Base-by-base conservation (phyloP, 805 yeast genomes). In the Sugiyamaella boreocaroliniensis region DNA sequence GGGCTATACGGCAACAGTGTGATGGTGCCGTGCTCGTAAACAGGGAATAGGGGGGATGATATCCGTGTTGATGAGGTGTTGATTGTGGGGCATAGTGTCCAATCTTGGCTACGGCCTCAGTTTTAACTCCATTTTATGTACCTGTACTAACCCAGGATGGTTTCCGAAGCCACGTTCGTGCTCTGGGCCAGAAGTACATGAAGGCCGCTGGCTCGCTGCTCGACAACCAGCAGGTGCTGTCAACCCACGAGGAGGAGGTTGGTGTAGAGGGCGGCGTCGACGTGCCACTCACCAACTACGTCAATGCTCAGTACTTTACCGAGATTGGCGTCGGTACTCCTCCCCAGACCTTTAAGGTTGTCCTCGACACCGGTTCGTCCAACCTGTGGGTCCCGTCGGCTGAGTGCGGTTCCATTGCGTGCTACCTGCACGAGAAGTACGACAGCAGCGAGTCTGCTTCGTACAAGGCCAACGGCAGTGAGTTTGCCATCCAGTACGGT, bases 271-370 rank as follows among this genome's bases (percentile, higher is more conserved):
- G 66, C 16, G 80, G 77, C 40, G 89, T 85, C 67, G 85, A 85
- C 59, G 77, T 88, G 47, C 97, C 98, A 12, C 79, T 93, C 69
- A 84, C 93, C 59, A 90, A 93, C 76, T 93, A 92, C 71, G 72
- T 88, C 73, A 93, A 93, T 69, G 98, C 98, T 43, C 99, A 93
- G 74, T 92, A 93, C 73, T 93, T 78, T 69, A 85, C 99, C 44
- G 97, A 92, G 66, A 86, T 93, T 63, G 76, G 82, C 53, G 65
- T 93, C 54, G 99, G 99, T 61, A 86, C 96, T 42, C 99, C 99
- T 9, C 88, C 86, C 48, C 99, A 93, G 75, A 69, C 79, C 15
- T 93, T 93, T 73, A 92, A 92, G 77, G 98, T 93, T 48, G 82
- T 93, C 58, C 77, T 93, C 65, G 99, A 93, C 71, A 92, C 99